Percentiles rank a stretch among this genome's conserved stretches.
Evolutionary conservation across 164 flowering plant species (phyloP).

Genomic region (Stephania cephalantha): DNA sequence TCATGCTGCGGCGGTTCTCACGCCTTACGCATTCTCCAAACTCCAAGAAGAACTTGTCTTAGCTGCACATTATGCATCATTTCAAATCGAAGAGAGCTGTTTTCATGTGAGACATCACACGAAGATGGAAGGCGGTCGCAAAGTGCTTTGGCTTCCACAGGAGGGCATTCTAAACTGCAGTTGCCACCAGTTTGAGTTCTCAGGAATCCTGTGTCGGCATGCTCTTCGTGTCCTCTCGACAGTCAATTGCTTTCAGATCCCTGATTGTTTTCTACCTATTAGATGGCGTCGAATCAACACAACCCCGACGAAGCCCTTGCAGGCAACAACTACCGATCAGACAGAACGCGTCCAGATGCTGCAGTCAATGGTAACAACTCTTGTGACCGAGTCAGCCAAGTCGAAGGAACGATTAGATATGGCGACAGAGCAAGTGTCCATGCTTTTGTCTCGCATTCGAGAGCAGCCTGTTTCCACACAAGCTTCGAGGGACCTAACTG

Average conservation of each 20-base stretch:
- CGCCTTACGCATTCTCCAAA: constrained; percentile 84
- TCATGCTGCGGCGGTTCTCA: constrained; percentile 79
- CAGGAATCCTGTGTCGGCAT: constrained; percentile 88
- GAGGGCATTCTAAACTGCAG: constrained; percentile 76
- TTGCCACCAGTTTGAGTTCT: constrained; percentile 85
- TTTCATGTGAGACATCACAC: constrained; percentile 88
- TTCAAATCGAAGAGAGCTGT: constrained; percentile 55
- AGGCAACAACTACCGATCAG: constrained; percentile 32
- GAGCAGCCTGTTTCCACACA: constrained; percentile 54
- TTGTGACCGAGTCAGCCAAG: constrained; percentile 69
- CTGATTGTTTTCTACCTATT: constrained; percentile 75
- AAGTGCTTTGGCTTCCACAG: constrained; percentile 69
- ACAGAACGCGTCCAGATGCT: constrained; percentile 58
- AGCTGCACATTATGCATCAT: constrained; percentile 90
- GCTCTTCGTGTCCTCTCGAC: constrained; percentile 86
- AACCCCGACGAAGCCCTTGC: constrained; percentile 33
- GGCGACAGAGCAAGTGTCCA: constrained; percentile 61
- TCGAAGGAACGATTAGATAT: constrained; percentile 70
- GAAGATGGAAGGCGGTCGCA: constrained; percentile 73
- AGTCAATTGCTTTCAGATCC: constrained; percentile 86
- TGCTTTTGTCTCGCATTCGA: constrained; percentile 58
- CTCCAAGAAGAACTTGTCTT: constrained; percentile 89
- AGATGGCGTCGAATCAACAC: constrained; percentile 70
- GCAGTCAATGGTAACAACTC: constrained; percentile 67
- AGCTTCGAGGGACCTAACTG: constrained; percentile 30